Conservation (phyloP, 148 eudicot species). For the Heliosperma pusillum region DNA sequence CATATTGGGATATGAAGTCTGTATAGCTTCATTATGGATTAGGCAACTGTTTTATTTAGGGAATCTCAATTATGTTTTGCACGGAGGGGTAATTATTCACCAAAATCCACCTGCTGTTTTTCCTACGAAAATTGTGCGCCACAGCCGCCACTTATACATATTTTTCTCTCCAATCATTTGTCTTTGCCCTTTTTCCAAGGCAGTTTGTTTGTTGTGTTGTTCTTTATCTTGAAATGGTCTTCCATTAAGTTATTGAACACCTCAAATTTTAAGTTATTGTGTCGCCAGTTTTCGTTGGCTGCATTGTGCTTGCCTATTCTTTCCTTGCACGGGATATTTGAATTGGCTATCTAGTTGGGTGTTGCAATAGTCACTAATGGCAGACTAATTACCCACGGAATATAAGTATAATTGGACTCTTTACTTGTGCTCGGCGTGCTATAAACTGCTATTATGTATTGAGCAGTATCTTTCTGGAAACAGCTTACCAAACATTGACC, state of each 20-base stretch:
- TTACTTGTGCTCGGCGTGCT: neutral
- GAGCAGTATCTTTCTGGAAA: neutral
- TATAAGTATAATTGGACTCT: neutral
- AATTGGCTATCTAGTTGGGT: neutral
- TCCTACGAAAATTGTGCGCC: too few species aligned
- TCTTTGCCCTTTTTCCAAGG: neutral
- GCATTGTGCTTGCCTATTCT: neutral
- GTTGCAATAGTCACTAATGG: neutral
- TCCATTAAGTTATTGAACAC: neutral
- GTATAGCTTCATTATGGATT: neutral
- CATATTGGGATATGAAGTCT: neutral
- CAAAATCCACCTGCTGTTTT: neutral
- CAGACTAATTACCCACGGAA: neutral
- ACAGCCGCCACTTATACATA: neutral
- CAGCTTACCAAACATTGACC: slow-evolving; percentile 3
- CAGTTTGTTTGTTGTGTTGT: neutral
- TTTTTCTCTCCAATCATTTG: neutral
- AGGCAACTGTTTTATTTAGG: neutral
- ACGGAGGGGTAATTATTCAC: neutral
- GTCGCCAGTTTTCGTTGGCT: neutral
- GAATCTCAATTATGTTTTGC: neutral
- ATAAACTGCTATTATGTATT: neutral
- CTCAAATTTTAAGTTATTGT: neutral
- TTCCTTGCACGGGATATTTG: neutral
- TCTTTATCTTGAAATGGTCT: neutral